A percentile compares a stretch with the other conserved stretches of the same genome.
phyloP scores from a whole-genome alignment of 2,329 filamentous ascomycete genomes.

The Aspergillus uvarum region DNA sequence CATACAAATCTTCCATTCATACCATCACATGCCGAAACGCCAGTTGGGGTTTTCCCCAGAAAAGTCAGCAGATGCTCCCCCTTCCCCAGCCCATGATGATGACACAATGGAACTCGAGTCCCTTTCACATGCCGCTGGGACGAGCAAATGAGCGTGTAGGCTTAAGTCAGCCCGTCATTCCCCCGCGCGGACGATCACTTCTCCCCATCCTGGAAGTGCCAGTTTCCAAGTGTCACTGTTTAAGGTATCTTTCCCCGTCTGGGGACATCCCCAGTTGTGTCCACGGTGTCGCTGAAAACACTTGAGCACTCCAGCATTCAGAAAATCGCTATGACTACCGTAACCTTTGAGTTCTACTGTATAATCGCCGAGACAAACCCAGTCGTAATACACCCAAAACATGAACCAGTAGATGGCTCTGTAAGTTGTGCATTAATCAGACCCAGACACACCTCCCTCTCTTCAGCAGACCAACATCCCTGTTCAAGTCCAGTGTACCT shows the following conservation, averaged over 20 bases:
- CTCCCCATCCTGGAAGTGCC: neutral
- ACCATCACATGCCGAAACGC: neutral
- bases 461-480: too few species aligned
- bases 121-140: constrained; percentile 10
- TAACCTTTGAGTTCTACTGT: too few species aligned
- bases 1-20: neutral
- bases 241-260: neutral
- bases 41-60: neutral
- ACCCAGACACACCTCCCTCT: too few species aligned
- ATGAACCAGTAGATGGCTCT: too few species aligned
- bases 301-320: too few species aligned
- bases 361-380: too few species aligned
- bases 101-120: neutral
- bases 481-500: constrained; percentile 6
- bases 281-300: too few species aligned
- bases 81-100: neutral
- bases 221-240: neutral
- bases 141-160: constrained; percentile 7
- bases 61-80: constrained; percentile 1
- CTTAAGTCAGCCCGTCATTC: constrained; percentile 15
- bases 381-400: too few species aligned
- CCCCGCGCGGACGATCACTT: neutral
- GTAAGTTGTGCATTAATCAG: too few species aligned
- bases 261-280: too few species aligned
- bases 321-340: too few species aligned